Conservation (phyloP, 352 stramenopile genomes). For the Phytophthora europaea region DNA sequence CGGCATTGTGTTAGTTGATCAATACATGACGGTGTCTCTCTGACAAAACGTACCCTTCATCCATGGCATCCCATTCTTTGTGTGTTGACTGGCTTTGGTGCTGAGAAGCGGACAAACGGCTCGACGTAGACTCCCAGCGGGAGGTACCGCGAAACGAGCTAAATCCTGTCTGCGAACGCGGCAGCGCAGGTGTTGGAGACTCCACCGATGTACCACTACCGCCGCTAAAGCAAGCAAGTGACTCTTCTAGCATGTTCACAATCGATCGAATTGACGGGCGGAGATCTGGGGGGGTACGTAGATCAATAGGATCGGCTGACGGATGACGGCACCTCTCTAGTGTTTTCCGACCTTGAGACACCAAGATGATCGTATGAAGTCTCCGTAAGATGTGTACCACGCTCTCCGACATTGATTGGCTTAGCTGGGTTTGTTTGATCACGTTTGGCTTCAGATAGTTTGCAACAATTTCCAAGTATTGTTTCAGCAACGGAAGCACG, state of each 20-base stretch:
- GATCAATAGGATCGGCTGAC: conserved; percentile 65
- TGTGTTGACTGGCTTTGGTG: conserved; percentile 19
- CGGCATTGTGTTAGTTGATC: conserved; percentile 3
- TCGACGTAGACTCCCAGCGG: conserved; percentile 32
- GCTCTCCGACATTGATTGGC: conserved; percentile 43
- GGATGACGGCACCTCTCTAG: conserved; percentile 58
- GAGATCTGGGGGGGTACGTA: conserved; percentile 68
- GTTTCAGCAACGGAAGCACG: conserved; percentile 50
- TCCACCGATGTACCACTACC: conserved; percentile 8
- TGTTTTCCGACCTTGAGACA: conserved; percentile 61
- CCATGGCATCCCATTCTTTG: conserved; percentile 51
- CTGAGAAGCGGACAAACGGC: conserved; percentile 10
- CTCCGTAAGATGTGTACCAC: conserved; percentile 51
- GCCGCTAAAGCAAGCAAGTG: conserved; percentile 30
- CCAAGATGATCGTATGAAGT: conserved; percentile 71
- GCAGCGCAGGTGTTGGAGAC: conserved; percentile 3
- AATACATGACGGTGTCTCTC: not conserved
- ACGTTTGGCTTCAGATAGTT: conserved; percentile 53
- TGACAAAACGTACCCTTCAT: conserved; percentile 43
- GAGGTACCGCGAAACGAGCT: conserved; percentile 25
- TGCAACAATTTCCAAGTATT: conserved; percentile 60
- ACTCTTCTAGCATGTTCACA: conserved; percentile 52
- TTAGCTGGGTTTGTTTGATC: conserved; percentile 50
- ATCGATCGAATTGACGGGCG: conserved; percentile 65
- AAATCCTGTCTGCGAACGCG: conserved; percentile 27